Percentiles rank a stretch among this genome's conserved stretches.
Conservation (phyloP, 768 basidiomycete species). For the Tephrocybe rancida region DNA sequence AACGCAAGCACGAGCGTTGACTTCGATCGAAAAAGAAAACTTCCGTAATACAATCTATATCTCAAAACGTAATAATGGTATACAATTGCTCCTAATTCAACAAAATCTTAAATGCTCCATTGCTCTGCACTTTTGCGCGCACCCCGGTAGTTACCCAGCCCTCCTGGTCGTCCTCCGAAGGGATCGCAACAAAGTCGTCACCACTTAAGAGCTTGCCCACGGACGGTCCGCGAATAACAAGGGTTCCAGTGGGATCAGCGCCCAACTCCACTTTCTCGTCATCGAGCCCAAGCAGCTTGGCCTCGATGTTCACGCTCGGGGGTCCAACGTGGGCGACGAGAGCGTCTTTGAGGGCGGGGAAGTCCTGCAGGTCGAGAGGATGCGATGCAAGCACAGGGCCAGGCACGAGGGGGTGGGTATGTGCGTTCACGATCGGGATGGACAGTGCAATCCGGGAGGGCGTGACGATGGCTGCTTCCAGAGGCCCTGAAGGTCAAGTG, state of each 20-base stretch:
- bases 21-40: too few relatives aligned
- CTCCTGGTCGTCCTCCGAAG: conserved; percentile 32
- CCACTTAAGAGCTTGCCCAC: conserved; percentile 56
- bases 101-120: conserved; percentile 63
- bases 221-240: conserved; percentile 73
- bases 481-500: conserved; percentile 38
- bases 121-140: conserved; percentile 55
- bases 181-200: conserved; percentile 42
- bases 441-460: conserved; percentile 76
- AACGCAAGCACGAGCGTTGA: too few relatives aligned
- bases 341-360: conserved; percentile 40
- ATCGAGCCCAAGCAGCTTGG: conserved; percentile 70
- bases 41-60: conserved; percentile 2
- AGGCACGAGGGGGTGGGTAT: conserved; percentile 61
- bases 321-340: conserved; percentile 62
- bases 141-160: conserved; percentile 50
- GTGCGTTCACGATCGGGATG: conserved; percentile 70
- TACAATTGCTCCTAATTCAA: background rate
- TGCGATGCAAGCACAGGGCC: conserved; percentile 85
- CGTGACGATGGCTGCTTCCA: conserved; percentile 53
- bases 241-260: conserved; percentile 61
- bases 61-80: background rate
- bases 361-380: conserved; percentile 82
- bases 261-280: conserved; percentile 69
- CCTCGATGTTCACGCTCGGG: conserved; percentile 85